Base-by-base conservation (phyloP, 2,329 filamentous ascomycete species). In the Conoideocrella luteorostrata region DNA sequence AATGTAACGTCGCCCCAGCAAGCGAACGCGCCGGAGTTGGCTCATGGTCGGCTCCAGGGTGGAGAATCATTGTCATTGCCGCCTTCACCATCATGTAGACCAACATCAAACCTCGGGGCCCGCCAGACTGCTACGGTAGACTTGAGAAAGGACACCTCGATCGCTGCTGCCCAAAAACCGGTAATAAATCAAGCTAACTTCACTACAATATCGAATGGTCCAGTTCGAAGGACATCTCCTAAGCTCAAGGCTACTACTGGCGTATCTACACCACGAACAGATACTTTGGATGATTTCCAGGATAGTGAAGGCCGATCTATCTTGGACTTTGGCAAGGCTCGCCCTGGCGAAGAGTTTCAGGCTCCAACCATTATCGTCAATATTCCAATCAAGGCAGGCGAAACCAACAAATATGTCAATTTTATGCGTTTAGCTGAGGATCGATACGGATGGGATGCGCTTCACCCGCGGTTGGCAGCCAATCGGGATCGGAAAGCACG, bases 351-450 rank as follows among this genome's bases (percentile, higher is more conserved):
- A 38, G 80, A 84, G 51, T 62, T 69, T 3, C 64, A 71, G 45
- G 78, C 77, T 3, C 89, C 82, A 32, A 95, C 81, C 4, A 95
- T 98, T 50, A 78, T 94, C 42, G 75, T 98, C 15, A 82, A 86
- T 44, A 83, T 98, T 45, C 81, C 86, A 0, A 75, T 98, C 30
- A 78, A 84, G 46, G 51, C 55, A 5, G 87, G 88, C 32, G 82
- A 87, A 54, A 84, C 80, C 28, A 95, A 95, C 62, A 88, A 91
- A 52, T 91, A 94, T 48, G 81, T 98, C 66, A 97, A 97, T 63
- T 96, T 97, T 52, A 90, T 91, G 57, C 87, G 88, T 35, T 75
- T 97, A 65, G 93, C 94, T 10, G 88, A 95, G 64, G 89, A 94
- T 50, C 86, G 84, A 49, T 97, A 96, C 61, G 93, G 93, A 20